phyloP scores from a whole-genome alignment of 495 filamentous ascomycete species.

The Platismatia glauca region DNA sequence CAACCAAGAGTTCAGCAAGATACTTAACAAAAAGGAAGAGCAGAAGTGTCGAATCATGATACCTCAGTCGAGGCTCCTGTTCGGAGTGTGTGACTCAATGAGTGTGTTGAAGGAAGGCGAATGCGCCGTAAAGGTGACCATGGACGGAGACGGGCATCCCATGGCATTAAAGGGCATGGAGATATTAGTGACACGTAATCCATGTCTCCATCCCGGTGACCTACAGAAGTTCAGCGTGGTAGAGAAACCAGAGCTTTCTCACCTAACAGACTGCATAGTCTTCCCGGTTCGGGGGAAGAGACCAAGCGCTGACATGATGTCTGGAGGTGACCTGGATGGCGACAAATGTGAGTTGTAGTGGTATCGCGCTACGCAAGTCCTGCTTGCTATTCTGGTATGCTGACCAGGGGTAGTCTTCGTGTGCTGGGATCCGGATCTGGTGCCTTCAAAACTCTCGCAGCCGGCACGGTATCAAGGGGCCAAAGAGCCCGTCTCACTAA shows the following conservation, averaged over 20 bases:
- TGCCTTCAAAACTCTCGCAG: conserved; percentile 36
- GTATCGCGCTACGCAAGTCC: too few relatives aligned
- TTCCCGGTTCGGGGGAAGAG: conserved; percentile 39
- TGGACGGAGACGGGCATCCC: conserved; percentile 35
- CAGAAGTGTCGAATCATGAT: too few relatives aligned
- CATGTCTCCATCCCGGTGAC: conserved; percentile 46
- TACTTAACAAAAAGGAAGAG: too few relatives aligned
- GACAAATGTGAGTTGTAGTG: conserved; percentile 36
- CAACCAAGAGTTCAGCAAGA: too few relatives aligned
- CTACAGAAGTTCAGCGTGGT: conserved; percentile 43
- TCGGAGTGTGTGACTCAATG: conserved; percentile 42
- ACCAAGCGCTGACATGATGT: conserved; percentile 46
- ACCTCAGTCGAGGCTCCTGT: conserved; percentile 37
- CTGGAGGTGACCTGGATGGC: conserved; percentile 45
- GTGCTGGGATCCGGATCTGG: conserved; percentile 42
- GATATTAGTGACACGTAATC: conserved; percentile 43
- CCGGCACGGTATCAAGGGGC: conserved; percentile 40
- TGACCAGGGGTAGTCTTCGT: conserved; percentile 36
- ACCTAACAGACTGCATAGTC: conserved; percentile 45
- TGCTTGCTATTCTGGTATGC: background rate
- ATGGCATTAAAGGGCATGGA: conserved; percentile 33
- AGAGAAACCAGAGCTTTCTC: conserved; percentile 32
- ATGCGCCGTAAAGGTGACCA: conserved; percentile 38
- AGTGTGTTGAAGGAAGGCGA: conserved; percentile 39
- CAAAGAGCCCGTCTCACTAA: conserved; percentile 37